Conservation (phyloP, 2,329 filamentous ascomycete species). For the Colletotrichum sp. region DNA sequence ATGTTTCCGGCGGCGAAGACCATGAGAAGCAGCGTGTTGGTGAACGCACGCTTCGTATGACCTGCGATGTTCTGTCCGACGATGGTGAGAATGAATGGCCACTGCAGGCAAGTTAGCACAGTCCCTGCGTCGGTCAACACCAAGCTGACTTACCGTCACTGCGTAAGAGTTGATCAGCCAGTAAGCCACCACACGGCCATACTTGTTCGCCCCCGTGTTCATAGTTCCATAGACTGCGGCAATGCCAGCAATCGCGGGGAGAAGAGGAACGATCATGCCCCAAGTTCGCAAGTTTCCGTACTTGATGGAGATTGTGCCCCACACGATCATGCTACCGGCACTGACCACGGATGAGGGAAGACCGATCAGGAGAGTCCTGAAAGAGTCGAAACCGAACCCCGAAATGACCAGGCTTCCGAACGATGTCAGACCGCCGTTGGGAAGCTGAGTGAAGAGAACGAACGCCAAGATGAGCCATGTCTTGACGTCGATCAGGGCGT, state of each 20-base stretch:
- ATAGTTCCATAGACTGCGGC: not conserved
- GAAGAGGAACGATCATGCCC: conserved; percentile 30
- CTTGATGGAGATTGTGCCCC: conserved; percentile 27
- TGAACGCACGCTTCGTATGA: conserved; percentile 23
- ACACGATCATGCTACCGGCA: conserved; percentile 27
- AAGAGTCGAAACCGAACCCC: conserved; percentile 26
- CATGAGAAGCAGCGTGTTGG: conserved; percentile 23
- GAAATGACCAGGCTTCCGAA: conserved; percentile 26
- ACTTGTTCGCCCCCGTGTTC: not conserved
- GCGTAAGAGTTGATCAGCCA: not conserved
- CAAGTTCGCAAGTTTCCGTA: conserved; percentile 28
- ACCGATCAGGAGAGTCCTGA: conserved; percentile 25
- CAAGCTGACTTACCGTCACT: not conserved
- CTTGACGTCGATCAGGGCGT: conserved; percentile 23
- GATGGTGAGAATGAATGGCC: not conserved
- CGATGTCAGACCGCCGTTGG: conserved; percentile 23
- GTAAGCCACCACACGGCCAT: not conserved
- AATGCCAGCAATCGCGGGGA: conserved; percentile 23
- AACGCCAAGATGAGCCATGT: conserved; percentile 15
- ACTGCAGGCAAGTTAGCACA: not conserved
- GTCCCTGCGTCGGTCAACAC: no score
- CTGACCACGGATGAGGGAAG: conserved; percentile 27
- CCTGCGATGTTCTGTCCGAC: not conserved
- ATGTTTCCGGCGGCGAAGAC: conserved; percentile 25
- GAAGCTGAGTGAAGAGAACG: conserved; percentile 17